phyloP scores from a whole-genome alignment of 352 stramenopile genomes.

The Pythium oligandrum region DNA sequence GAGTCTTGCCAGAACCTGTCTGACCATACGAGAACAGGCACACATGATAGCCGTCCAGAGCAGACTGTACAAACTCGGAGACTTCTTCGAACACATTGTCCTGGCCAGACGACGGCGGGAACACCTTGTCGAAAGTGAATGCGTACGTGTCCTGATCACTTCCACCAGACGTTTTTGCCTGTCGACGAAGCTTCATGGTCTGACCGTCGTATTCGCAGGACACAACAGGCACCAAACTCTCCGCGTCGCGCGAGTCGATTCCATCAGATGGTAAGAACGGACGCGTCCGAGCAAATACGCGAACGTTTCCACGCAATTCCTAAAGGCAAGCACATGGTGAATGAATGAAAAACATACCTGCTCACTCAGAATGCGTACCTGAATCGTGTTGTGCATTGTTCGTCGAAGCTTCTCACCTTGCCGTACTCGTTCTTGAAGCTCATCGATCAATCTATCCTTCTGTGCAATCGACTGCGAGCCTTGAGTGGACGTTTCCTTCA shows the following conservation, averaged over 20 bases:
- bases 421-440: constrained; percentile 70
- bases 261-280: constrained; percentile 86
- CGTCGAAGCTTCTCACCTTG: constrained; percentile 84
- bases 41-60: constrained; percentile 96
- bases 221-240: constrained; percentile 25
- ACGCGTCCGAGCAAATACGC: constrained; percentile 94
- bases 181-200: constrained; percentile 53
- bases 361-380: constrained; percentile 28
- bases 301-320: constrained; percentile 98
- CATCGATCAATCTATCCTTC: constrained; percentile 60
- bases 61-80: constrained; percentile 96
- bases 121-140: constrained; percentile 98
- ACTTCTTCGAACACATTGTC: constrained; percentile 97
- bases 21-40: constrained; percentile 96
- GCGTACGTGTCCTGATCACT: constrained; percentile 45
- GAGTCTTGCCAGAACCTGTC: constrained; percentile 92
- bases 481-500: constrained; percentile 62
- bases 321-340: constrained; percentile 1
- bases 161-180: constrained; percentile 27
- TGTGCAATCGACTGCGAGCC: constrained; percentile 59
- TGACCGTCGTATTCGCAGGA: constrained; percentile 70
- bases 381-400: constrained; percentile 98
- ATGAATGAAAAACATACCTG: not conserved
- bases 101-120: constrained; percentile 90
- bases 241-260: constrained; percentile 20